Conservation (phyloP, 805 yeast genomes). For the Candida yuanshanica region DNA sequence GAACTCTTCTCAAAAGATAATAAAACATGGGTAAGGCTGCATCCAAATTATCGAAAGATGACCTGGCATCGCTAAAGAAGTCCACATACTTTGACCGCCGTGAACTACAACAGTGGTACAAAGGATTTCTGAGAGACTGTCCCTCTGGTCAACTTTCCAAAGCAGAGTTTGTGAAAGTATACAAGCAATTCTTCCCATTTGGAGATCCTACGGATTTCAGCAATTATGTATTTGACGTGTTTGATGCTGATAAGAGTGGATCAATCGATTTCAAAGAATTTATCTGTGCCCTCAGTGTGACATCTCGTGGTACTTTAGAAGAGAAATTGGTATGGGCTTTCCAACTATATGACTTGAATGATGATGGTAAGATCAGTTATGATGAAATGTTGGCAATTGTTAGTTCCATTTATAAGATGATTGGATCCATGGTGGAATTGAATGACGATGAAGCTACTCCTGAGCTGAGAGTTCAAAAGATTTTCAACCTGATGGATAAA, state of each 20-base stretch:
- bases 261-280: conserved; percentile 89
- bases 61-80: conserved; percentile 70
- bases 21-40: conserved; percentile 85
- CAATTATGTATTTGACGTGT: conserved; percentile 79
- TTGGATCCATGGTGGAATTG: conserved; percentile 86
- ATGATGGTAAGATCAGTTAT: conserved; percentile 69
- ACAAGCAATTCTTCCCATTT: conserved; percentile 96
- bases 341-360: conserved; percentile 76
- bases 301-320: conserved; percentile 78
- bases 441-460: conserved; percentile 92
- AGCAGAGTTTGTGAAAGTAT: conserved; percentile 85
- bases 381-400: conserved; percentile 78
- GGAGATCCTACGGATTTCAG: conserved; percentile 95
- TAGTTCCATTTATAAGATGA: conserved; percentile 86
- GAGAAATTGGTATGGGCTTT: conserved; percentile 91
- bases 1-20: too few species aligned
- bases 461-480: conserved; percentile 75
- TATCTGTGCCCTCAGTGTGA: conserved; percentile 78
- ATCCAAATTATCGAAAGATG: conserved; percentile 87
- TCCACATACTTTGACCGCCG: conserved; percentile 89
- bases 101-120: conserved; percentile 97
- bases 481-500: conserved; percentile 70
- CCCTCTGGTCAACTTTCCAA: conserved; percentile 84
- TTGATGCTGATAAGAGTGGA: conserved; percentile 78
- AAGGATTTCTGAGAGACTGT: conserved; percentile 91